phyloP scores from a whole-genome alignment of 805 yeast genomes.

The Priceomyces melissophilus region DNA sequence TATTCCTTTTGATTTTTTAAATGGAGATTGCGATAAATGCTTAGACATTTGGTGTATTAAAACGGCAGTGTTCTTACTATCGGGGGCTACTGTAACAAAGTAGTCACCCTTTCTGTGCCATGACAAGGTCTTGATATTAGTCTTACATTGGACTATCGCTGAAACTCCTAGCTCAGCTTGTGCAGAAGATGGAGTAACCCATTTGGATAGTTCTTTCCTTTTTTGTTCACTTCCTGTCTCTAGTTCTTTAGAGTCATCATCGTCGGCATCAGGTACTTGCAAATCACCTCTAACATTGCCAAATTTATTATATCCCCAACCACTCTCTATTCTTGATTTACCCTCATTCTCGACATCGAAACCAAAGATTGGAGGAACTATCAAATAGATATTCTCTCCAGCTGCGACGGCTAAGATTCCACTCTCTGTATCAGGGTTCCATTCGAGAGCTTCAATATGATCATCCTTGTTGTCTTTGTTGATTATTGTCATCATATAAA shows the following conservation, averaged over 20 bases:
- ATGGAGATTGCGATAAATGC: slow-evolving; percentile 94
- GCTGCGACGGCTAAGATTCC: slow-evolving; percentile 85
- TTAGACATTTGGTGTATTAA: slow-evolving; percentile 92
- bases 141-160: slow-evolving; percentile 63
- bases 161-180: slow-evolving; percentile 64
- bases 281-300: slow-evolving; percentile 44
- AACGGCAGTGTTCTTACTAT: slow-evolving; percentile 82
- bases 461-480: slow-evolving; percentile 63
- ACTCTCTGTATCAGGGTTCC: slow-evolving; percentile 78
- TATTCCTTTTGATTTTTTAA: slow-evolving; percentile 87
- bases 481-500: slow-evolving; percentile 57
- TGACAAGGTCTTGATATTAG: slow-evolving; percentile 71
- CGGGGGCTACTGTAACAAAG: slow-evolving; percentile 95
- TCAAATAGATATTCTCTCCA: slow-evolving; percentile 72
- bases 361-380: slow-evolving; percentile 91
- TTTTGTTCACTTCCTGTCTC: slow-evolving; percentile 28
- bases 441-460: slow-evolving; percentile 73
- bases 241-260: slow-evolving; percentile 31
- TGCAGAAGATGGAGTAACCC: slow-evolving; percentile 74
- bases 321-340: slow-evolving; percentile 74
- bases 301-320: slow-evolving; percentile 81
- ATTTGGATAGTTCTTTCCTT: slow-evolving; percentile 64
- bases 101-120: slow-evolving; percentile 99
- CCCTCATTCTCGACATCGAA: slow-evolving; percentile 81
- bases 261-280: slow-evolving; percentile 38